Percentiles rank a stretch among this genome's conserved stretches.
phyloP scores from a whole-genome alignment of 257 asterid species.

The Apocynum venetum region DNA sequence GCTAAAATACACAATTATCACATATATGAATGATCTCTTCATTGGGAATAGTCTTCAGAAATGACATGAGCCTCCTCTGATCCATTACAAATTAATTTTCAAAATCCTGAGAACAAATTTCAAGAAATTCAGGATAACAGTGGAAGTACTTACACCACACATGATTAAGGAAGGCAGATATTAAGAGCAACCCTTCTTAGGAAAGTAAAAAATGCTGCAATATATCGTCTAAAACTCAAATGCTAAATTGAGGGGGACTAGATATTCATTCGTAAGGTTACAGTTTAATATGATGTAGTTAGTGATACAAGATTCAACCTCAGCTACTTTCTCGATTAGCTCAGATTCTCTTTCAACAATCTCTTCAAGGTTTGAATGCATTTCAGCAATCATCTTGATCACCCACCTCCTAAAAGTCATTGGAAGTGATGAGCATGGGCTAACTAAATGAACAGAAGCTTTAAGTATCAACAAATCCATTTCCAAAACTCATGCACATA shows the following conservation, averaged over 20 bases:
- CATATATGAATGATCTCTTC: background rate
- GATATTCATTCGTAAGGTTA: background rate
- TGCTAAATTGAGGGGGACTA: background rate
- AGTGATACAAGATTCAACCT: slow-evolving; percentile 47
- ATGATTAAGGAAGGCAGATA: background rate
- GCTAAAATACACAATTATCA: background rate
- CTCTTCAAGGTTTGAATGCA: slow-evolving; percentile 51
- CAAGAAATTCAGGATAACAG: background rate
- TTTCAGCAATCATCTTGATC: slow-evolving; percentile 81
- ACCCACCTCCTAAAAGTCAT: slow-evolving; percentile 83
- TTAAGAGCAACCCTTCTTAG: background rate
- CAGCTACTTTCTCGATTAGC: slow-evolving; percentile 69
- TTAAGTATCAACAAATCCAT: background rate
- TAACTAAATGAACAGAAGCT: slow-evolving; percentile 13
- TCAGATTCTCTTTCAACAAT: slow-evolving; percentile 72
- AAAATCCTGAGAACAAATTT: slow-evolving; percentile 1
- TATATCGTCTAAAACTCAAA: background rate
- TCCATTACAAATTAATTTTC: background rate
- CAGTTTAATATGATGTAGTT: slow-evolving; percentile 7
- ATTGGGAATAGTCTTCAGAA: background rate
- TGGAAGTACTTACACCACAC: background rate
- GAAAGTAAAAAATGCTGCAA: background rate
- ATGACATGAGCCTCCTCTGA: slow-evolving; percentile 5
- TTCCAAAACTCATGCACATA: background rate
- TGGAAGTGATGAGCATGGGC: slow-evolving; percentile 23